Evolutionary conservation across 169 alveolate species (phyloP).

Genomic region (Toxoplasma gondii): DNA sequence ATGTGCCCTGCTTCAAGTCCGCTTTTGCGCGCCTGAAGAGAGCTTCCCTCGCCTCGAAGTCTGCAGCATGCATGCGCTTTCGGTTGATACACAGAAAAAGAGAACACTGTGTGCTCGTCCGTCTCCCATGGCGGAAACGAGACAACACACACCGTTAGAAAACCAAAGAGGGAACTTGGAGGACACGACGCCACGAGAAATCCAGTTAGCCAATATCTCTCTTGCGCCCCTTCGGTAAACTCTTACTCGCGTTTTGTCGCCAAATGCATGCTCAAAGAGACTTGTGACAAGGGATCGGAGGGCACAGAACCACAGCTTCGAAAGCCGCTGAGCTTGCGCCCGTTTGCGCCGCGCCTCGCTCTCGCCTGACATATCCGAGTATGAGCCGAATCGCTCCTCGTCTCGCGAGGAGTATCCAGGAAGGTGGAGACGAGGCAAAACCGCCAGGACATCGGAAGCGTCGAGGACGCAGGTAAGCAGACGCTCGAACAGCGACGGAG

Average conservation of each 20-base stretch:
- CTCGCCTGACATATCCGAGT: not conserved
- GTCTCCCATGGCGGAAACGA: too few relatives aligned
- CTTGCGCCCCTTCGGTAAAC: too few relatives aligned
- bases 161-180: too few relatives aligned
- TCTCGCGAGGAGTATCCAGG: not conserved
- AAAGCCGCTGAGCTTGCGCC: not conserved
- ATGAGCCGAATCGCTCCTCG: not conserved
- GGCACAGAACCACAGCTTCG: constrained; percentile 28
- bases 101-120: too few relatives aligned
- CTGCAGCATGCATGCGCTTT: too few relatives aligned
- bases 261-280: not conserved
- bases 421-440: not conserved
- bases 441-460: constrained; percentile 14
- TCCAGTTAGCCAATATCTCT: too few relatives aligned
- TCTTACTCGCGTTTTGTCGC: constrained; percentile 14
- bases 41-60: too few relatives aligned
- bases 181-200: too few relatives aligned
- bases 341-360: not conserved
- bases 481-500: not conserved
- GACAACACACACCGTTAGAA: too few relatives aligned
- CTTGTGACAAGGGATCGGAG: not conserved
- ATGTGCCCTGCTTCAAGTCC: too few relatives aligned
- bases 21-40: too few relatives aligned
- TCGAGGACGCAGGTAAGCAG: constrained; percentile 16
- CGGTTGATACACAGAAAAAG: too few relatives aligned